Base-by-base conservation (phyloP, 2,329 filamentous ascomycete genomes). In the Aspergillus pseudotamarii region DNA sequence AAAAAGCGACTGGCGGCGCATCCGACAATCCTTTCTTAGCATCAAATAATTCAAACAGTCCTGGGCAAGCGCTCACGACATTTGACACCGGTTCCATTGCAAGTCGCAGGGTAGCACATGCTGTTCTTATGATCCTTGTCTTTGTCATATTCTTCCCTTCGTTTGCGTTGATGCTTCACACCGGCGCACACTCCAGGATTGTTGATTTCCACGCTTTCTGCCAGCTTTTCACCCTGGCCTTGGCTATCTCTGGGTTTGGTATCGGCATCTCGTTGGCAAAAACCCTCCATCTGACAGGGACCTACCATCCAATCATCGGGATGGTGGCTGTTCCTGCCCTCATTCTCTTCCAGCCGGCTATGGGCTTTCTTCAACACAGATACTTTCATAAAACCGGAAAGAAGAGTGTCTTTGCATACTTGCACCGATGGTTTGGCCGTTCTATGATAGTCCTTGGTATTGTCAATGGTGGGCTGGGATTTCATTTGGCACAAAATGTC, bases 391-490 rank as follows among this genome's bases (percentile, higher is more conserved):
- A 80, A 65, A 78, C 79, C 16, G 76, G 9, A 72, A 71, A 16
- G 14, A 81, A 82, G 38, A 82, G 80, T 1, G 65, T 79, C 8
- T 82, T 80, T 71, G 83, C 82, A 0, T 79, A 83, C 64, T n/a
- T 73, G 3, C 85, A 88, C 67, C 77, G 86, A 55, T 88, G 85
- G 85, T 69, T 86, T 30, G 85, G 85, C 21, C 79, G 85, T 5
- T 67, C 77, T 32, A 76, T 82, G 26, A 80, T 88, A 14, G 76
- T 80, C 0, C 73, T 87, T 0, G 85, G 83, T 3, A 83, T 86
- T 61, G 78, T 87, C 71, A 87, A 87, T 68, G 85, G 83, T n/a
- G 85, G 85, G 0, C 72, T 87, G 1, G 85, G 85, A 0, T 79
- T 87, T 43, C 73, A 76, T 62, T 74, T 85, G 21, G 81, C 83